Percentiles rank a stretch among this genome's conserved stretches.
phyloP scores from a whole-genome alignment of 805 yeast genomes.

The Sugiyamaella americana region DNA sequence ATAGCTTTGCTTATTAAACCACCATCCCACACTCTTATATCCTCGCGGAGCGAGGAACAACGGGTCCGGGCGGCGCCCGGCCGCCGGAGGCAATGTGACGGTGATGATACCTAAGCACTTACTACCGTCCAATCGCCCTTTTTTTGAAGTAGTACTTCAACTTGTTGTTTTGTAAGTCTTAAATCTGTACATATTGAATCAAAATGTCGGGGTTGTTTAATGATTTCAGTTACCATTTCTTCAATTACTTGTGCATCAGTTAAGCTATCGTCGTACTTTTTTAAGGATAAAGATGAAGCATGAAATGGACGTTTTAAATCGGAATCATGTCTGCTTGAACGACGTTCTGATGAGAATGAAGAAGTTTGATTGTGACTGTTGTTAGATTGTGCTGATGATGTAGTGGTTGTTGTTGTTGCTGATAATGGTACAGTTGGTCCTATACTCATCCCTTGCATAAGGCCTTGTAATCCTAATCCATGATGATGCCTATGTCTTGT shows the following conservation, averaged over 20 bases:
- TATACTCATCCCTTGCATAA: no score
- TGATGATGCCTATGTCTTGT: constrained; percentile 2
- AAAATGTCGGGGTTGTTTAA: constrained; percentile 25
- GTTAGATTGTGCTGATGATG: constrained; percentile 4
- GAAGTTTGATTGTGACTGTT: no score
- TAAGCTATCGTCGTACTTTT: neutral
- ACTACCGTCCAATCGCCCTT: neutral
- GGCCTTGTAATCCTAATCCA: no score
- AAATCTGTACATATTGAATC: constrained; percentile 60
- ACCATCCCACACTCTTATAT: no score
- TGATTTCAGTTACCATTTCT: constrained; percentile 14
- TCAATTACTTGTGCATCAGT: constrained; percentile 16
- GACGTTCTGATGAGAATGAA: neutral
- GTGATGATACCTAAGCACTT: neutral
- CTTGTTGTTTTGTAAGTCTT: constrained; percentile 48
- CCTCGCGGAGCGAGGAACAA: no score
- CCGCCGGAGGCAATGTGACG: no score
- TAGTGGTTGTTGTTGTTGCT: constrained; percentile 5
- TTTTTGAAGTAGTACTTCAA: constrained; percentile 39
- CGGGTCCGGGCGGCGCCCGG: no score
- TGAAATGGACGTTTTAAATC: neutral
- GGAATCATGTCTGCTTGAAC: constrained; percentile 1
- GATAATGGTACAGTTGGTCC: neutral
- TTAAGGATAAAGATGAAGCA: neutral
- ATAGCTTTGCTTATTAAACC: no score